Conservation (phyloP, 2,329 filamentous ascomycete genomes). For the Ceratocystis albifundus region DNA sequence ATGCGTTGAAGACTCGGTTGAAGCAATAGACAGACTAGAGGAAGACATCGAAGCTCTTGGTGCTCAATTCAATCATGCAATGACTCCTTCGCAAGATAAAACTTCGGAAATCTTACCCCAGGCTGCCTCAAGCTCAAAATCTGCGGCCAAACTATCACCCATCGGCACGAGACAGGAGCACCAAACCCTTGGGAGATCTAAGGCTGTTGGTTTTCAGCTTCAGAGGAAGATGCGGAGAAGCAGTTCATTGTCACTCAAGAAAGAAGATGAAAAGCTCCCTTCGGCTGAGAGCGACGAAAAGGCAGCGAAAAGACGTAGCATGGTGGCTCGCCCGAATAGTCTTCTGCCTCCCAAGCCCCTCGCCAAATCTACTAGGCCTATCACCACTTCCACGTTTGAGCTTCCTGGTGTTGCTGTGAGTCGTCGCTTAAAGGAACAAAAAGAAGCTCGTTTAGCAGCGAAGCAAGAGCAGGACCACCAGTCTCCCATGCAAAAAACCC, state of each 20-base stretch:
- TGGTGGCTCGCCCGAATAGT: conserved; percentile 32
- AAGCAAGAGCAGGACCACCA: conserved; percentile 26
- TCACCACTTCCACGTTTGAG: conserved; percentile 47
- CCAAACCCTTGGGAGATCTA: conserved; percentile 33
- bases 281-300: conserved; percentile 26
- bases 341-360: conserved; percentile 38
- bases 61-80: conserved; percentile 25
- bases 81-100: conserved; percentile 12
- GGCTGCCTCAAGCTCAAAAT: background rate
- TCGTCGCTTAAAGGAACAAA: conserved; percentile 45
- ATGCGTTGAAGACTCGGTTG: conserved; percentile 53
- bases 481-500: conserved; percentile 30
- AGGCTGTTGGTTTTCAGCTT: conserved; percentile 30
- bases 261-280: conserved; percentile 25
- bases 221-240: conserved; percentile 35
- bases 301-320: conserved; percentile 26
- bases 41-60: conserved; percentile 48
- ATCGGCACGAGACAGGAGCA: conserved; percentile 25
- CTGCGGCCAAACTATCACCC: background rate
- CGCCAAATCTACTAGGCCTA: conserved; percentile 43
- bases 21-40: conserved; percentile 50
- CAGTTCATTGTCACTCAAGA: conserved; percentile 33
- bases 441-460: conserved; percentile 39
- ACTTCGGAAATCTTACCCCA: background rate
- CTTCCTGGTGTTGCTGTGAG: conserved; percentile 52